Conservation (phyloP, 495 filamentous ascomycete species). For the Trichoderma virens region DNA sequence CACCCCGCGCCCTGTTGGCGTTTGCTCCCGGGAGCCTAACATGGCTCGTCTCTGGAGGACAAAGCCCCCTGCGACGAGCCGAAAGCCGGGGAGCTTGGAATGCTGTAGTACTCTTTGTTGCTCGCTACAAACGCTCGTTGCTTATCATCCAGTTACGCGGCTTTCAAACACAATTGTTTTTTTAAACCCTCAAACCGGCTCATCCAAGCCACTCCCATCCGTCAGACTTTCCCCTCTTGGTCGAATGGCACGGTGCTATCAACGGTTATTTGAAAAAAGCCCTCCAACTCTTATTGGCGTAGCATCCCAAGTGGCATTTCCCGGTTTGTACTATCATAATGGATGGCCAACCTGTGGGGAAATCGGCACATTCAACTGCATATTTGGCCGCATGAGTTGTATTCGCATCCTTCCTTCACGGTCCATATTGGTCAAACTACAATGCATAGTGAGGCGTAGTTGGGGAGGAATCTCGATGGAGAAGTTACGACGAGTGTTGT, state of each 20-base stretch:
- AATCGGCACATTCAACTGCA: not conserved
- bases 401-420: not conserved
- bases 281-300: not conserved
- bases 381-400: not conserved
- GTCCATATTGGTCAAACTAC: not conserved
- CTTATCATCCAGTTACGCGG: not conserved
- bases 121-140: not conserved
- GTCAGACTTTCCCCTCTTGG: not conserved
- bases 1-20: not conserved
- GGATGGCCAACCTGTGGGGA: not conserved
- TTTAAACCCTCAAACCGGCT: not conserved
- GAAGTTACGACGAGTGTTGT: no score
- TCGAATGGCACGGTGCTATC: not conserved
- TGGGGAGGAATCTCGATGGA: no score
- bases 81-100: not conserved
- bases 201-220: not conserved
- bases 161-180: not conserved
- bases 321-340: not conserved
- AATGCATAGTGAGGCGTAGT: no score
- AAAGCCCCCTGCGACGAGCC: not conserved
- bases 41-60: not conserved
- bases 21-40: not conserved
- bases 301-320: conserved; percentile 1
- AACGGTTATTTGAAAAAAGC: not conserved
- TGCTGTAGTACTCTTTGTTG: not conserved